Percentiles rank a stretch among this genome's conserved stretches.
phyloP scores from a whole-genome alignment of 83 land plant genomes.

The Thuja plicata region DNA sequence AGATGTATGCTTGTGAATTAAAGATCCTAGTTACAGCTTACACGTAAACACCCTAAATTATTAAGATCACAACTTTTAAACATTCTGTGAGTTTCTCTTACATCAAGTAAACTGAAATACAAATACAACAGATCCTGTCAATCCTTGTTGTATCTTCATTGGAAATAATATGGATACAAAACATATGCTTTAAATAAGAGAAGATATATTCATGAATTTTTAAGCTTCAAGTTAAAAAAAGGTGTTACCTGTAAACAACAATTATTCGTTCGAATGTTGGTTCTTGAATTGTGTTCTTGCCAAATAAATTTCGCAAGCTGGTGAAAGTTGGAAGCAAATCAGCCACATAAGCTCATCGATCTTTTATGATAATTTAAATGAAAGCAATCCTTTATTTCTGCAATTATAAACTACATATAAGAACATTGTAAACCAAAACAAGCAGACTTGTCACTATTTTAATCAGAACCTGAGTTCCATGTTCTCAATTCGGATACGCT shows the following conservation, averaged over 20 bases:
- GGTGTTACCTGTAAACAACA: conserved; percentile 81
- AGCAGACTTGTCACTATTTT: neutral
- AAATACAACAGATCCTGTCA: neutral
- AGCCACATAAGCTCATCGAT: neutral
- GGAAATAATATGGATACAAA: neutral
- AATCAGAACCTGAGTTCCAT: conserved; percentile 68
- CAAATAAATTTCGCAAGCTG: conserved; percentile 65
- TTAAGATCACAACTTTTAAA: neutral
- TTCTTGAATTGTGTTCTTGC: conserved; percentile 81
- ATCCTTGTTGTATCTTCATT: neutral
- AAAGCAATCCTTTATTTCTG: neutral
- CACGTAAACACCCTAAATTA: neutral
- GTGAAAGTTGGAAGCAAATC: neutral
- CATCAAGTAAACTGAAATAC: conserved; percentile 7
- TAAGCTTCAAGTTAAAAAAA: neutral
- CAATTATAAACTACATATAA: conserved; percentile 1
- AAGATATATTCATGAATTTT: neutral
- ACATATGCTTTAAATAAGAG: neutral
- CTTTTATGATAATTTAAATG: neutral
- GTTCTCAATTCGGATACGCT: conserved; percentile 77
- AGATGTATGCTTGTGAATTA: neutral
- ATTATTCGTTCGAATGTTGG: conserved; percentile 96
- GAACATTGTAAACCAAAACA: neutral
- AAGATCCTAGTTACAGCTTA: neutral
- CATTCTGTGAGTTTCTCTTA: neutral